Percentiles rank a stretch among this genome's conserved stretches.
phyloP scores from a whole-genome alignment of 75 land plant species.

The Cryptomeria japonica region DNA sequence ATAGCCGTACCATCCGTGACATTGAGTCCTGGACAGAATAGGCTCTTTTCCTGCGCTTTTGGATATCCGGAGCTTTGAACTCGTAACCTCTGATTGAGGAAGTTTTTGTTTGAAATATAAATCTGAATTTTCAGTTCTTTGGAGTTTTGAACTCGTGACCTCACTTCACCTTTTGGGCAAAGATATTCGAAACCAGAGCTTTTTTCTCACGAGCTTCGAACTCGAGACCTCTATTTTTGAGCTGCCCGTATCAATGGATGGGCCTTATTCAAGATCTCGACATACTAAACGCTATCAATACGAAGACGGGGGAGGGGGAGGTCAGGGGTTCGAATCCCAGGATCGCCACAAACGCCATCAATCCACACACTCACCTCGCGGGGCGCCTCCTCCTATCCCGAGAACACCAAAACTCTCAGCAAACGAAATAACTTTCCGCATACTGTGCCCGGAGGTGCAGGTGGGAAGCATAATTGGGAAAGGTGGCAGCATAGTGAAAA shows the following conservation, averaged over 20 bases:
- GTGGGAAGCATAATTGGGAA: slow-evolving; percentile 79
- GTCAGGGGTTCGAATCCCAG: not conserved
- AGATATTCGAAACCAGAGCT: not conserved
- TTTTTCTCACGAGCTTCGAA: not conserved
- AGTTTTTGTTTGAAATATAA: not conserved
- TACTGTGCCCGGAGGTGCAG: slow-evolving; percentile 72
- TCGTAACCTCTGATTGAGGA: not conserved
- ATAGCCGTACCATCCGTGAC: too few relatives aligned
- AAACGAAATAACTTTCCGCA: slow-evolving; percentile 33
- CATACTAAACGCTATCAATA: slow-evolving; percentile 6
- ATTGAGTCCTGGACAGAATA: too few relatives aligned
- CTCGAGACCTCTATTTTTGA: not conserved
- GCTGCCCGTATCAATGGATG: not conserved
- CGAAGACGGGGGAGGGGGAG: slow-evolving; percentile 8
- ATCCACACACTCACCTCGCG: slow-evolving; percentile 6
- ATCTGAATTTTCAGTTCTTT: not conserved
- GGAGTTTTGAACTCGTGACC: not conserved
- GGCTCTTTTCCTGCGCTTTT: too few relatives aligned
- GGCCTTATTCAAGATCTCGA: slow-evolving; percentile 10
- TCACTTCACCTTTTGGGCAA: not conserved
- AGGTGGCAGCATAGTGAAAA: slow-evolving; percentile 71
- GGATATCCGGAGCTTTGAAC: not conserved
- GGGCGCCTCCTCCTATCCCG: not conserved
- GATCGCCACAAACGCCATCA: slow-evolving; percentile 10
- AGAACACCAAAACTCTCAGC: not conserved